Evolutionary conservation across 2,329 filamentous ascomycete genomes (phyloP).

Genomic region (Aureobasidium sp.): DNA sequence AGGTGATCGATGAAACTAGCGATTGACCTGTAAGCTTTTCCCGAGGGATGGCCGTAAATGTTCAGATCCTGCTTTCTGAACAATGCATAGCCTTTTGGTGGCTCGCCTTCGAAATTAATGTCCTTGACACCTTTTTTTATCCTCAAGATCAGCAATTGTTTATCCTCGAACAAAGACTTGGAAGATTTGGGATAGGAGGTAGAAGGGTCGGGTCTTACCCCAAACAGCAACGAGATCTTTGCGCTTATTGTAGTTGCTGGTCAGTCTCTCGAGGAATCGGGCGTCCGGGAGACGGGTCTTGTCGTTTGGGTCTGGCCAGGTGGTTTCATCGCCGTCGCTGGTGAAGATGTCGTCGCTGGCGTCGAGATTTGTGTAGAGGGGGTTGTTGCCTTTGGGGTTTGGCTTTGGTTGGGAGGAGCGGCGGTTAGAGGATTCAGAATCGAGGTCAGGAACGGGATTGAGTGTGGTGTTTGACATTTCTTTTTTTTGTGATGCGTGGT

Average conservation of each 20-base stretch:
- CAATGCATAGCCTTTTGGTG: neutral
- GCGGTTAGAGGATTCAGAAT: neutral
- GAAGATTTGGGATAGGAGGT: neutral
- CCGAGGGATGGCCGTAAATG: neutral
- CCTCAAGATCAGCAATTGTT: neutral
- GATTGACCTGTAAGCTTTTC: neutral
- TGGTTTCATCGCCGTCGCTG: neutral
- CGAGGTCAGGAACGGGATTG: no score
- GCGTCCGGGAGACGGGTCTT: neutral
- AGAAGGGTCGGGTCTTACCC: neutral
- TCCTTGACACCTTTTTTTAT: neutral
- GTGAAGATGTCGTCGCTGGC: neutral
- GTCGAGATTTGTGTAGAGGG: neutral
- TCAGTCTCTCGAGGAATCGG: neutral
- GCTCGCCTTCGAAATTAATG: constrained; percentile 1
- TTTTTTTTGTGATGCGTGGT: no score
- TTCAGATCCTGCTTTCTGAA: neutral
- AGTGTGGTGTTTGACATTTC: no score
- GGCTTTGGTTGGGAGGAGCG: neutral
- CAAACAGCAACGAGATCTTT: neutral
- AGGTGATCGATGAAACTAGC: neutral
- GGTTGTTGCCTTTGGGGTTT: neutral
- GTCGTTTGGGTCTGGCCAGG: neutral
- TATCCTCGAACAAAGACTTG: neutral
- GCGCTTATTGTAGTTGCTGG: neutral